Base-by-base conservation (phyloP, 169 alveolate species). In the Ichthyophthirius multifiliis region DNA sequence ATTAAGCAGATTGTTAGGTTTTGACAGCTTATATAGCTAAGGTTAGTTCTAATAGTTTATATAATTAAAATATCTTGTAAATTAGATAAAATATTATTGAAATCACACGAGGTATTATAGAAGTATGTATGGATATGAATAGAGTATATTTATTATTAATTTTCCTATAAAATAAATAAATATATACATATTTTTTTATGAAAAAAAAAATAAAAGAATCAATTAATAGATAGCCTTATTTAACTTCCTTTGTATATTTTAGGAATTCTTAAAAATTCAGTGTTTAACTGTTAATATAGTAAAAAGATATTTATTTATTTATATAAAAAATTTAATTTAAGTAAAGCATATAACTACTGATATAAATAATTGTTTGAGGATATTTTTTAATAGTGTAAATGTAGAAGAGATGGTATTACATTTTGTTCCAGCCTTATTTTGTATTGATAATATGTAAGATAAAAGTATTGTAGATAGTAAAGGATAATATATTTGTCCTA, bases 401-500 rank as follows among this genome's bases (percentile, higher is more conserved):
- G 79, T 75, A 23, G 93, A 88, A 77, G 96, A 92, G 71, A 31
- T 85, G n/a, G 31, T 88, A 10, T 48, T 90, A 15, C 78, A 85
- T 65, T 74, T 89, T 20, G 76, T 75, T 20, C 96, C 96, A 5
- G 77, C 82, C 31, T 48, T 92, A 48, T 88, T 81, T 63, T 75
- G 77, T 27, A 78, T 89, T 12, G 79, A 74, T 0, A 82, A 83
- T 43, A 44, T 80, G 35, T 23, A 44, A 45, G 76, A 67, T 16
- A 30, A 67, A 67, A 27, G 46, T 10, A 75, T 67, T 27, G 67
- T 71, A 15, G 71, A 62, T 84, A 44, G 48, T 31, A 34, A 63
- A 65, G 46, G 76, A 30, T 63, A 32, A 31, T 74, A 65, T 76
- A 48, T 65, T 15, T 80, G 27, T 39, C 93, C 93, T 7, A 46